Evolutionary conservation across 2,329 filamentous ascomycete species (phyloP), one percentile per base, ranked within the genome.

Genomic region (Thyridium curvatum): DNA sequence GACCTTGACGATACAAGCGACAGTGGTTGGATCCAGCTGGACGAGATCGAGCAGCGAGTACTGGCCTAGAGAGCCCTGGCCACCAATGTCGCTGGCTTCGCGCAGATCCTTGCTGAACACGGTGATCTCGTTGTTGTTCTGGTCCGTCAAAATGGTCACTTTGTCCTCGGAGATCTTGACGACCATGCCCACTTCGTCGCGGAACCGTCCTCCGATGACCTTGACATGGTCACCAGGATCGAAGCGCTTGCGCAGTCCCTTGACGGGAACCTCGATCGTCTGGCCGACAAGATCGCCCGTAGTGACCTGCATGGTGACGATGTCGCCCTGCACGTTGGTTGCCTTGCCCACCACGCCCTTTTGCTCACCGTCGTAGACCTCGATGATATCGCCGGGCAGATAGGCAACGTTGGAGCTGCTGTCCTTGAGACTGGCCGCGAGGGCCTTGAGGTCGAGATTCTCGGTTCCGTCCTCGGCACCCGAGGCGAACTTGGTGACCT

Each of bases 81-180:
- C 89, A 46, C 89, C 90, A 50, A 89, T 88, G 56, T 97, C 93
- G 40, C 87, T 88, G 18, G 93, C 93, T 61, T 95, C 87, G 49
- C 94, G 80, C 44, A 98, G 67, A 65, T 98, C 93, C 60, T 94
- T 96, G 68, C 91, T 96, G 58, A 98, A 98, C 28, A 98, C 93
- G 0, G 90, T 96, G 50, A 98, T 89, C 59, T 98, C 93, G 38
- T 83, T 82, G 62, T 93, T 91, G 44, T 80, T 93, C 59, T 93
- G 88, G 64, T 98, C 93, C 35, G 87, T 95, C 48, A 98, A 70
- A 47, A 98, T 71, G 2, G 93, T 97, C 41, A 98, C 89, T 30
- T 86, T 82, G 58, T 98, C 93, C 43, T 94, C 88, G 35, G 80
- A 84, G 49, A 96, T 93, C 59, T 88, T 87, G 48, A 97, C 89